A percentile compares a stretch with the other conserved stretches of the same genome.
Evolutionary conservation across 495 filamentous ascomycete genomes (phyloP).

Genomic region (Talaromyces thailandensis): DNA sequence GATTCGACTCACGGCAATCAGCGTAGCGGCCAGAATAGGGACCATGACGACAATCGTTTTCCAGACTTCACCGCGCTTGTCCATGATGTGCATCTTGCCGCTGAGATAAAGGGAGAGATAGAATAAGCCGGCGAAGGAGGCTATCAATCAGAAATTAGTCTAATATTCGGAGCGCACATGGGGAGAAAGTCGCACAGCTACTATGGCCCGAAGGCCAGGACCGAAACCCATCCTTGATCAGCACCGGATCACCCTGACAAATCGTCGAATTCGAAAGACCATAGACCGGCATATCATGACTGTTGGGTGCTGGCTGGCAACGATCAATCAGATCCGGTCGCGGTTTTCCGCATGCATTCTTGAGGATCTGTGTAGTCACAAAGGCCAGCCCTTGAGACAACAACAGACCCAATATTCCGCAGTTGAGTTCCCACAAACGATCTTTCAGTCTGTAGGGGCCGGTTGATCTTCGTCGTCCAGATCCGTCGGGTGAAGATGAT

Average conservation of each 20-base stretch:
- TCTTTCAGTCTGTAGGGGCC: conserved; percentile 60
- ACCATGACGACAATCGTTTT: conserved; percentile 61
- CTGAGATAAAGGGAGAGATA: conserved; percentile 60
- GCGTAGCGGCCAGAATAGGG: conserved; percentile 43
- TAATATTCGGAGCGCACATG: not conserved
- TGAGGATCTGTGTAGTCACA: conserved; percentile 73
- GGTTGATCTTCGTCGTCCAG: conserved; percentile 42
- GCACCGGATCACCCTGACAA: conserved; percentile 53
- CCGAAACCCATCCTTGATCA: conserved; percentile 79
- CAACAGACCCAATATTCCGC: conserved; percentile 64
- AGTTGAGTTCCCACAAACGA: conserved; percentile 75
- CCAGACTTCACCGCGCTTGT: conserved; percentile 67
- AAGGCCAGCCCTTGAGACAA: conserved; percentile 60
- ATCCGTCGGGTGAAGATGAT: conserved; percentile 18
- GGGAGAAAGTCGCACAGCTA: conserved; percentile 35
- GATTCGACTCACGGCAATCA: conserved; percentile 47
- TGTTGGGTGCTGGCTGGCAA: conserved; percentile 43
- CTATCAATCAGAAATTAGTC: conserved; percentile 11
- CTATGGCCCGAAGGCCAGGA: conserved; percentile 72
- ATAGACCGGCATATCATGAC: conserved; percentile 25
- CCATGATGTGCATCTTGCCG: conserved; percentile 47
- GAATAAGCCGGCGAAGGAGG: conserved; percentile 69
- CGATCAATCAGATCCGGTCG: conserved; percentile 71
- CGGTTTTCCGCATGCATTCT: conserved; percentile 81
- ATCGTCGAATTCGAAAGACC: conserved; percentile 58